Evolutionary conservation across 2,329 filamentous ascomycete species (phyloP).

Genomic region (Lasiodiplodia theobromae): DNA sequence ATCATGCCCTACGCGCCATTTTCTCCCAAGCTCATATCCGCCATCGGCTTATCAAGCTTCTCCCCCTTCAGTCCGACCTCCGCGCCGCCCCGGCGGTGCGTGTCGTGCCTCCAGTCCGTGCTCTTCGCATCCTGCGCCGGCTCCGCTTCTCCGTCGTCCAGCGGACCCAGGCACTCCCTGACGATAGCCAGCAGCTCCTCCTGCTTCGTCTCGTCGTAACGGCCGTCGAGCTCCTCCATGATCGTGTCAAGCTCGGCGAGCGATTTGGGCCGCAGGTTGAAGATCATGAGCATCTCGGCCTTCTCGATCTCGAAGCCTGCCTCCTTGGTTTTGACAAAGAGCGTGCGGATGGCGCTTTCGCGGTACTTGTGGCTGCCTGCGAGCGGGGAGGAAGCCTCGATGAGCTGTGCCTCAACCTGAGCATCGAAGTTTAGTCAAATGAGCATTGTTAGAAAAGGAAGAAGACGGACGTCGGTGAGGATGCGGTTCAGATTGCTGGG

Average conservation of each 20-base stretch:
- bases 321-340: constrained; percentile 37
- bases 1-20: background rate
- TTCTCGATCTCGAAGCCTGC: constrained; percentile 40
- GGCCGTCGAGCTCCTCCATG: constrained; percentile 44
- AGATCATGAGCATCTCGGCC: constrained; percentile 48
- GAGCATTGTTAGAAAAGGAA: background rate
- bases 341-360: constrained; percentile 43
- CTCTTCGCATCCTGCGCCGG: constrained; percentile 40
- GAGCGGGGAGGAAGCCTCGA: constrained; percentile 35
- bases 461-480: constrained; percentile 66
- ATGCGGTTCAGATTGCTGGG: constrained; percentile 66
- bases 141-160: constrained; percentile 37
- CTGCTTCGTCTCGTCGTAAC: constrained; percentile 42
- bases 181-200: constrained; percentile 41
- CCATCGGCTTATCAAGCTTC: constrained; percentile 19
- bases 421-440: background rate
- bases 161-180: constrained; percentile 36
- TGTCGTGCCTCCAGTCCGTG: constrained; percentile 24
- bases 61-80: constrained; percentile 13
- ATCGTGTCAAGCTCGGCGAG: constrained; percentile 44
- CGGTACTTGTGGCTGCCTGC: constrained; percentile 31
- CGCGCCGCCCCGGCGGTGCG: constrained; percentile 10
- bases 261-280: constrained; percentile 43
- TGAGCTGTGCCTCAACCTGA: constrained; percentile 58
- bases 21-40: background rate